Evolutionary conservation across 1,284 basidiomycete species (phyloP), one percentile per base, ranked within the genome.

Genomic region (Ustilago vetiveriae): DNA sequence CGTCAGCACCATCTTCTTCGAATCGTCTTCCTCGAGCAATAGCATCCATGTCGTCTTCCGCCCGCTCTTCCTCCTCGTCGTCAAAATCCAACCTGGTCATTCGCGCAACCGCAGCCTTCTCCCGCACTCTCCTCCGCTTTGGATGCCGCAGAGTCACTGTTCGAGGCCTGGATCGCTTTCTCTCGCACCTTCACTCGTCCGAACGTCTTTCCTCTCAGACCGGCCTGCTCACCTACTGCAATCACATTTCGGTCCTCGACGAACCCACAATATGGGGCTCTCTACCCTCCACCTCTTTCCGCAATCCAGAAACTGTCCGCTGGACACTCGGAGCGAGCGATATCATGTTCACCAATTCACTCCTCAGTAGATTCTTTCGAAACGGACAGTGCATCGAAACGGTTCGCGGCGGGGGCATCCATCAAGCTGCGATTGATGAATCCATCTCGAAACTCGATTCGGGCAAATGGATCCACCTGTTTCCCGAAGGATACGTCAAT

Each of bases 311-410:
- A 23, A 89, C 86, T 27, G 90, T 86, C 24, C 86, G 93, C 49
- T 95, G 92, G 92, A 89, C 91, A 3, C 85, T 93, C 14, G 92
- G 91, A 51, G 94, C 95, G 2, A 90, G 90, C 17, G 95, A 98
- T 69, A 90, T 98, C 78, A 90, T 97, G 86, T 98, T 98, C 84
- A 97, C 91, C 7, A 96, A 94, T 37, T 72, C 69, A 2, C 26
- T 75, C 13, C 72, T 90, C 83, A 89, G 59, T 32, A 40, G 40
- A 43, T 96, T 98, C 85, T 98, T 98, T 82, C 85, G 88, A 36
- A 86, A 88, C 13, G 95, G 95, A 3, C 95, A 98, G 83, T 94
- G 95, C 14, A 87, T 98, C 59, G 92, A 96, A 82, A 98, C 94
- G 0, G 89, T 93, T 76, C 87, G 95, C 40, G 94, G 94, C 7